A percentile compares a stretch with the other conserved stretches of the same genome.
phyloP scores from a whole-genome alignment of 192 early-diverging fungal species.

The Linnemannia schmuckeri region DNA sequence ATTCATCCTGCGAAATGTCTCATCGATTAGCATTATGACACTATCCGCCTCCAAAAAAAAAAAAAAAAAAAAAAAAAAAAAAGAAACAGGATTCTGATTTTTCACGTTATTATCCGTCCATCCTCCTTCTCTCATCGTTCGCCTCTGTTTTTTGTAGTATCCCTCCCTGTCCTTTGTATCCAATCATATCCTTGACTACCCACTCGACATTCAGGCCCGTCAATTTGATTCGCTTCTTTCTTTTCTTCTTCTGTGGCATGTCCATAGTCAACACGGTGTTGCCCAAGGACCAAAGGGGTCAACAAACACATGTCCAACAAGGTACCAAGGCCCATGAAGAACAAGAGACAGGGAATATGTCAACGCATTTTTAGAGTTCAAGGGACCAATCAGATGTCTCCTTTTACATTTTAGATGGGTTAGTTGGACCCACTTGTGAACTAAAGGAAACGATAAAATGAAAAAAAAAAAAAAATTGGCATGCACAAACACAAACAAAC shows the following conservation, averaged over 20 bases:
- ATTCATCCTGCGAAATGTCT: too few relatives aligned
- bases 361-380: background rate
- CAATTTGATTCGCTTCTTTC: too few relatives aligned
- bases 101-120: too few relatives aligned
- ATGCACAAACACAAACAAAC: too few relatives aligned
- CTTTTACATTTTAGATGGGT: background rate
- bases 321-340: background rate
- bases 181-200: background rate
- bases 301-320: slow-evolving; percentile 5
- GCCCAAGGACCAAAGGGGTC: background rate
- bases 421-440: background rate
- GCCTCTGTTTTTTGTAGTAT: too few relatives aligned
- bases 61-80: too few relatives aligned
- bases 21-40: background rate
- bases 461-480: too few relatives aligned
- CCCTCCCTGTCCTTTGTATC: background rate
- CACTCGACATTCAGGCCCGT: too few relatives aligned
- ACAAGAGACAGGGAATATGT: background rate
- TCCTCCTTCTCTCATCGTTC: too few relatives aligned
- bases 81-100: background rate
- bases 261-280: too few relatives aligned
- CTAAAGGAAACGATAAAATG: background rate
- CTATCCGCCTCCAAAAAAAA: background rate
- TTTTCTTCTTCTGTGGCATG: too few relatives aligned
- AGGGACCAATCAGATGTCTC: background rate